Evolutionary conservation across 108 stramenopile species (phyloP).

Genomic region (Seminavis robusta): DNA sequence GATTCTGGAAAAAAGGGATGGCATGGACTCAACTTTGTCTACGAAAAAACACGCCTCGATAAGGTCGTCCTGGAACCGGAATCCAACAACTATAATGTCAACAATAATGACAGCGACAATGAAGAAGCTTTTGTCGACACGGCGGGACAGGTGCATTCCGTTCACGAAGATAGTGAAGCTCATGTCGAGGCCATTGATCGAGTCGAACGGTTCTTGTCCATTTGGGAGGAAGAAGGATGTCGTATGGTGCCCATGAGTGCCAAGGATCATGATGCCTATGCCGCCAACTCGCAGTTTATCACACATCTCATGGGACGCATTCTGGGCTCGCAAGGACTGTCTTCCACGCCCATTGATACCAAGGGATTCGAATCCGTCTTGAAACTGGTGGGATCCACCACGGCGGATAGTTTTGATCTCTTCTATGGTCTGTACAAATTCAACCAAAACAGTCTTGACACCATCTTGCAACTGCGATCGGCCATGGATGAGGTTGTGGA

Average conservation of each 20-base stretch:
- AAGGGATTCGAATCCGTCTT: slow-evolving; percentile 95
- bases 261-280: slow-evolving; percentile 92
- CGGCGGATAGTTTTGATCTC: slow-evolving; percentile 95
- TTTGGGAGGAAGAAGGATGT: slow-evolving; percentile 98
- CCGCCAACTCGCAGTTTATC: slow-evolving; percentile 97
- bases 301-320: slow-evolving; percentile 98
- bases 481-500: slow-evolving; percentile 69
- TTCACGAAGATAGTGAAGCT: slow-evolving; percentile 69
- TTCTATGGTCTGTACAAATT: slow-evolving; percentile 97
- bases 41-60: slow-evolving; percentile 87
- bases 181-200: slow-evolving; percentile 73
- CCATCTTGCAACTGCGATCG: slow-evolving; percentile 44
- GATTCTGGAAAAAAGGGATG: slow-evolving; percentile 88
- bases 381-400: slow-evolving; percentile 89
- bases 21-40: slow-evolving; percentile 94
- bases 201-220: slow-evolving; percentile 90
- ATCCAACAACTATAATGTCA: neutral
- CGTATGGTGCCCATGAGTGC: slow-evolving; percentile 97
- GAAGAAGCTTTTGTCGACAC: slow-evolving; percentile 17
- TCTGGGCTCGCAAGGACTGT: slow-evolving; percentile 84
- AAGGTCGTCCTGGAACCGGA: slow-evolving; percentile 38
- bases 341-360: slow-evolving; percentile 90
- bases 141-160: slow-evolving; percentile 27
- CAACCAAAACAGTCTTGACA: slow-evolving; percentile 75
- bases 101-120: slow-evolving; percentile 1